Base-by-base conservation (phyloP, 177 flowering plant genomes). In the Tripterygium wilfordii region DNA sequence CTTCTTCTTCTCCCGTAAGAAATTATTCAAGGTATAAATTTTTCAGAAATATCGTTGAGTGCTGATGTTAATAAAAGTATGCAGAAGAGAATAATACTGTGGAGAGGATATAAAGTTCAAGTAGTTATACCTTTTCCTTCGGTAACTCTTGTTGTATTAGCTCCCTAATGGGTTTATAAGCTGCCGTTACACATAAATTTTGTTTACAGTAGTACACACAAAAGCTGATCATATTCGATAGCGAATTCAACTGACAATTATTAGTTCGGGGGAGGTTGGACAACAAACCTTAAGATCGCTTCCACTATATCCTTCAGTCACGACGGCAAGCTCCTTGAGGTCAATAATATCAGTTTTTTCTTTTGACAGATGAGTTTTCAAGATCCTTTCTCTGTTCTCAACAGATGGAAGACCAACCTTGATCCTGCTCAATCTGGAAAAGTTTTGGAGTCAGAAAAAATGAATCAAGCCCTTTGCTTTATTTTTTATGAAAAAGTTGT, bases 81-180 rank as follows among this genome's bases (percentile, higher is more conserved):
- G 3, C 19, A 15, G 5, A 7, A 41, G 38, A 36, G 21, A 40
- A 31, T 19, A 37, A n/a, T 8, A 10, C 45, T n/a, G n/a, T n/a
- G n/a, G n/a, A n/a, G n/a, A n/a, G n/a, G n/a, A n/a, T n/a, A n/a
- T n/a, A n/a, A n/a, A n/a, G n/a, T n/a, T n/a, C n/a, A n/a, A n/a
- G n/a, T n/a, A n/a, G n/a, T n/a, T n/a, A n/a, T 68, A 91, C 98
- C 82, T 60, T 44, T 51, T 83, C 90, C 61, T 89, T 94, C 61
- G 42, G 32, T 54, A 79, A 77, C 68, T 94, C 97, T 63, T 80
- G 75, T 57, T 90, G 83, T 55, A 94, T 66, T 15, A 94, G 65
- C 68, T 94, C 96, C 57, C 97, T 75, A 24, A 94, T 95, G 28
- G 97, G 97, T 24, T 95, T 70, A 70, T 94, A 94, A 32, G 99